These are phyloP conservation scores for Mycena vulgaris DNA, from an alignment of 768 basidiomycete genomes.

Conservation along the genomic window DNA sequence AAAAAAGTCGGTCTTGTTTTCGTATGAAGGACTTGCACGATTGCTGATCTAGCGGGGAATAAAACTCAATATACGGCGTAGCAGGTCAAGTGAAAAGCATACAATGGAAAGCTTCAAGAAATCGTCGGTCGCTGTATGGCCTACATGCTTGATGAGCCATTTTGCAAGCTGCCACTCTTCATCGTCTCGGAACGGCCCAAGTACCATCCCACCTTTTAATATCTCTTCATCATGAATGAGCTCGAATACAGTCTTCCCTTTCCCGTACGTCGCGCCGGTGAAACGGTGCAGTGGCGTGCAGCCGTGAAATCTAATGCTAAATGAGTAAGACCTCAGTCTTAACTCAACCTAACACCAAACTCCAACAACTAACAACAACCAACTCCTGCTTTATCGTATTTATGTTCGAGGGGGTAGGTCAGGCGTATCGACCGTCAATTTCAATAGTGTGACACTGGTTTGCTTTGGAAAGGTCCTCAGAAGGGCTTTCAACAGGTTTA, in stretches of 20 bases:
- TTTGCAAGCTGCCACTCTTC: slow-evolving; percentile 48
- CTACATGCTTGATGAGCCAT: slow-evolving; percentile 44
- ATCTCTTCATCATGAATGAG: slow-evolving; percentile 10
- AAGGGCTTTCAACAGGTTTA: no score
- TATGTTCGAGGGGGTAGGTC: no score
- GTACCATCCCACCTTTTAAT: slow-evolving; percentile 6
- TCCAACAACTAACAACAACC: no score
- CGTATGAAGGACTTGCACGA: not conserved
- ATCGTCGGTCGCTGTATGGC: slow-evolving; percentile 40
- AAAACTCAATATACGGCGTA: not conserved
- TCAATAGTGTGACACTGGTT: no score
- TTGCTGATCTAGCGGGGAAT: not conserved
- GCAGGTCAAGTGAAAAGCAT: not conserved
- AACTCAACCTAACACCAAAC: no score
- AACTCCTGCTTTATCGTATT: no score
- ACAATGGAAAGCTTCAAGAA: slow-evolving; percentile 31
- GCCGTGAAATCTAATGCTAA: no score
- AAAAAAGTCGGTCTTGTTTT: slow-evolving; percentile 28
- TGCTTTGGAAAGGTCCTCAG: no score
- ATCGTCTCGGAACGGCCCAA: slow-evolving; percentile 41
- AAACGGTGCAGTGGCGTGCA: no score
- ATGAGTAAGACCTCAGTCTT: no score
- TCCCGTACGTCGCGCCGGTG: slow-evolving; percentile 9
- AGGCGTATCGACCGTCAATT: no score
- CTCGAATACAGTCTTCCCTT: slow-evolving; percentile 8